These are phyloP conservation scores for Paecilomyces variotii DNA, from an alignment of 2,329 filamentous ascomycete genomes.

Conservation along the genomic window DNA sequence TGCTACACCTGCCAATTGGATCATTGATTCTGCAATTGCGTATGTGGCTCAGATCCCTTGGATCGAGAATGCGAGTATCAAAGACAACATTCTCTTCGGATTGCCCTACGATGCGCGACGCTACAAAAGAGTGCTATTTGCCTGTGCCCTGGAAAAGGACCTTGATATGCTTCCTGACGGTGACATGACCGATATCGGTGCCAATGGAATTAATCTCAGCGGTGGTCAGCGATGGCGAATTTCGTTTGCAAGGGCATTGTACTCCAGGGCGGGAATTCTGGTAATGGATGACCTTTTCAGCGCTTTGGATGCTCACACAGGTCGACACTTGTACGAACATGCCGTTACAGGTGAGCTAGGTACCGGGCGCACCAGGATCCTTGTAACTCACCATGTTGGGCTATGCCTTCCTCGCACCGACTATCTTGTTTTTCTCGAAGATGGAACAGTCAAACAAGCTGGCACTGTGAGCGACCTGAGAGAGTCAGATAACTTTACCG, in stretches of 20 bases:
- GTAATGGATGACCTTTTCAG: constrained; percentile 80
- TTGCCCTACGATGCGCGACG: constrained; percentile 61
- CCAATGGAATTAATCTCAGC: constrained; percentile 75
- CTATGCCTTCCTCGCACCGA: constrained; percentile 63
- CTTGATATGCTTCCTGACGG: constrained; percentile 68
- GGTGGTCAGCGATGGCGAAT: constrained; percentile 80
- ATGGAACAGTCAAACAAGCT: constrained; percentile 57
- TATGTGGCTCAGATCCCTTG: constrained; percentile 75
- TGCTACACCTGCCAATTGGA: constrained; percentile 57
- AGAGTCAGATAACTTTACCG: constrained; percentile 31
- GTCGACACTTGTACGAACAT: constrained; percentile 68
- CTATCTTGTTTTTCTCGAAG: constrained; percentile 64
- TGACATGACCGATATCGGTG: constrained; percentile 72
- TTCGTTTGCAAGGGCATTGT: constrained; percentile 70
- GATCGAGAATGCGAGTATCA: constrained; percentile 75
- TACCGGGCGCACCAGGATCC: constrained; percentile 61
- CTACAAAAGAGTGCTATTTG: constrained; percentile 62
- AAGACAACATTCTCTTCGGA: constrained; percentile 71
- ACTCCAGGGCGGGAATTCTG: constrained; percentile 68
- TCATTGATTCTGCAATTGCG: constrained; percentile 60
- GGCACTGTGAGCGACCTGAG: constrained; percentile 56
- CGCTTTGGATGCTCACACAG: constrained; percentile 71
- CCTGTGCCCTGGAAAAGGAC: constrained; percentile 68
- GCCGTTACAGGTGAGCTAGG: constrained; percentile 66
- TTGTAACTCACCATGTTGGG: constrained; percentile 73